Evolutionary conservation across 148 eudicot genomes (phyloP), one percentile per base, ranked within the genome.

Genomic region (Nepenthes gracilis): DNA sequence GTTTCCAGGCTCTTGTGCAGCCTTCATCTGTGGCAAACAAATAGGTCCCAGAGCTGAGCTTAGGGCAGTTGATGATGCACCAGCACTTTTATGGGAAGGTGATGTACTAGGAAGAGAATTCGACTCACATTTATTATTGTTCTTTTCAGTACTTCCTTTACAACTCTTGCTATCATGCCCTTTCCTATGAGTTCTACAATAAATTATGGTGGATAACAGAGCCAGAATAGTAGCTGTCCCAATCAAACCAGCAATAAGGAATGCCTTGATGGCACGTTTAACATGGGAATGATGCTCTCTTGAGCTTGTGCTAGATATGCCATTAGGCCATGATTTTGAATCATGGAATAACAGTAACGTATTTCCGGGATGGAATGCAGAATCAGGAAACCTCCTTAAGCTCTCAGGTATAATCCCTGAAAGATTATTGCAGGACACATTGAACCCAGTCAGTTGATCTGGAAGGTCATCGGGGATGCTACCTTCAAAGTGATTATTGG

Each of bases 351-450:
- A 58, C 15, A 83, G 74, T 38, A 78, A 70, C 60, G 66, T 14
- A 70, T 86, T 86, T 64, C 94, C 94, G 1, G 88, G 94, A 77
- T 77, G 83, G 56, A 86, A 86, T 2, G 86, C 68, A 8, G 81
- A 68, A 67, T 76, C 80, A 47, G 88, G 76, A 64, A 86, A 86
- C 57, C 68, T 78, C 54, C 55, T 54, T 33, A 83, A 73, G 52
- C 73, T 83, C 63, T 77, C 70, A 2, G 94, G 94, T 36, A 86
- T 76, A 57, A 70, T 48, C 55, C 94, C 94, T 33, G 94, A 83
- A 35, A 86, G 70, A 54, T 83, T 81, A 67, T 86, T 86, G 59
- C 73, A 66, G 37, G 86, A 79, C 54, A 81, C 86, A 60, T 83
- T 81, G 35, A 86, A 69, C 47, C 54, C 74, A 50, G 45, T 61